Evolutionary conservation across 2,329 filamentous ascomycete species (phyloP), one percentile per base, ranked within the genome.

Genomic region (Diaporthe sp.): DNA sequence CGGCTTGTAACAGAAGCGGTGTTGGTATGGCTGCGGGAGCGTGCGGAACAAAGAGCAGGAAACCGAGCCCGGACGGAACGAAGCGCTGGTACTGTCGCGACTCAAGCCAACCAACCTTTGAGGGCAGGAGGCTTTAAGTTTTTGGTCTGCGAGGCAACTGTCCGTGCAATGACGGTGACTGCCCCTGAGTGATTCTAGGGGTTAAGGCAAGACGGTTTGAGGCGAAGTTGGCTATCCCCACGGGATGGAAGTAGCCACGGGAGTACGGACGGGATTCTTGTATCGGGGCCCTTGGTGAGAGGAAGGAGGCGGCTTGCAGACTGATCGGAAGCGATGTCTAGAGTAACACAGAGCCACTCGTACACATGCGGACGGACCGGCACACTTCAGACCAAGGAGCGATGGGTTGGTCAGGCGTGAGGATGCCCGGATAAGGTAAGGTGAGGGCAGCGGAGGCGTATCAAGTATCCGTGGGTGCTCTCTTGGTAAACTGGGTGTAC

Each of bases 1-100:
- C 61, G 72, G 53, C 42, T 73, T 76, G 57, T 63, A 61, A 75
- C 75, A 71, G 67, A 76, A 76, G 75, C 67, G 63, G 72, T 73
- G 75, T 67, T 60, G 72, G 51, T 70, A 49, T 71, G 67, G 60
- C 34, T 68, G 72, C 42, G 42, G 60, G 57, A 51, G 49, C 42
- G 60, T 44, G 57, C 57, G 71, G 28, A 53, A 74, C 65, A 72
- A 76, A 76, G 72, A 60, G 72, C 57, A 74, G 58, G 67, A 71
- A 70, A 25, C 44, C 49, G 49, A 65, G 71, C 37, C 47, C 47
- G 51, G 57, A 53, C 39, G 49, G 75, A 70, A 74, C 39, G 75
- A 65, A 67, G 70, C 57, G 67, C 67, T 71, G 60, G 58, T 53
- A 28, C 31, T 67, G 57, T 65, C 58, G 75, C 67, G 73, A 74